Evolutionary conservation across 2,329 filamentous ascomycete species (phyloP).

Genomic region (Escovopsis sp.): DNA sequence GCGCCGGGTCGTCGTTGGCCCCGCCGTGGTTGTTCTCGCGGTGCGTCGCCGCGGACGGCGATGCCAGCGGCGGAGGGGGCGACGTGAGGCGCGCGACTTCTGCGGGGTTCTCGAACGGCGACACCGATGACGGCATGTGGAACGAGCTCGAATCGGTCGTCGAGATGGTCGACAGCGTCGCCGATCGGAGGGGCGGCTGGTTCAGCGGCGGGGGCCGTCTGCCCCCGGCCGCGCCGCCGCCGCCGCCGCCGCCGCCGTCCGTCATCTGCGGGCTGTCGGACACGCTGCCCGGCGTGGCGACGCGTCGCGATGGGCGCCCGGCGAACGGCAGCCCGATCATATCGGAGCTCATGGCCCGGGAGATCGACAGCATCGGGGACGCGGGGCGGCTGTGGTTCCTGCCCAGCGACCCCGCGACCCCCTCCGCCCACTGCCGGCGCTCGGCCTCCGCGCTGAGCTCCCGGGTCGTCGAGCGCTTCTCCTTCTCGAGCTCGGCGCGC

Average conservation of each 20-base stretch:
- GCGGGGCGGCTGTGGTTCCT: constrained; percentile 37
- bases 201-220: constrained; percentile 36
- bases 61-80: constrained; percentile 14
- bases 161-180: constrained; percentile 19
- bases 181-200: constrained; percentile 24
- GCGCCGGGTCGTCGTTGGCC: constrained; percentile 12
- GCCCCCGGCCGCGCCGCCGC: constrained; percentile 22
- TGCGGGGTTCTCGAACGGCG: constrained; percentile 28
- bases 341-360: constrained; percentile 41
- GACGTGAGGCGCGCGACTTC: constrained; percentile 11
- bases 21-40: constrained; percentile 38
- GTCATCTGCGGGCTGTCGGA: constrained; percentile 16
- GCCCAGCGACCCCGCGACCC: constrained; percentile 26
- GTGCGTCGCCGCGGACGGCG: constrained; percentile 27
- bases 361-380: constrained; percentile 36
- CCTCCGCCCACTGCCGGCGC: constrained; percentile 37
- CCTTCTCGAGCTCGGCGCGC: constrained; percentile 34
- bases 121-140: constrained; percentile 27
- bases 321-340: constrained; percentile 31
- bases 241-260: constrained; percentile 7
- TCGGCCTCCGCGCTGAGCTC: constrained; percentile 25
- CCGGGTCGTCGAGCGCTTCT: constrained; percentile 20
- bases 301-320: constrained; percentile 17
- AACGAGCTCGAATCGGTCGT: constrained; percentile 16
- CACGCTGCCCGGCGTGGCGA: constrained; percentile 34